phyloP scores from a whole-genome alignment of 345 rosid species.

The Melaleuca quinquenervia region DNA sequence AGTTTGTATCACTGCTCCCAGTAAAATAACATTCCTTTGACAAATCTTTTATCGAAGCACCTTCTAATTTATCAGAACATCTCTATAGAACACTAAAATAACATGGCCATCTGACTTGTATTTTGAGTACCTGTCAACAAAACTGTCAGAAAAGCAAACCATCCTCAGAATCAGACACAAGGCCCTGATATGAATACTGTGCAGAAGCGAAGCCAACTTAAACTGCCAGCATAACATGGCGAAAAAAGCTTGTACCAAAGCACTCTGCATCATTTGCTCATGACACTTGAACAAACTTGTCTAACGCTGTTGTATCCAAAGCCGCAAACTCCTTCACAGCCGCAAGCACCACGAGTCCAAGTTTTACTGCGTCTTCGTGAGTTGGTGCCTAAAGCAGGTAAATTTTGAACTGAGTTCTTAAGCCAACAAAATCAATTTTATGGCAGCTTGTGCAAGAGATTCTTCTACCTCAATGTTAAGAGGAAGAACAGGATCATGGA shows the following conservation, averaged over 20 bases:
- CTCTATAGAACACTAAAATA: background rate
- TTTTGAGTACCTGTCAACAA: background rate
- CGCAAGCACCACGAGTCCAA: conserved; percentile 54
- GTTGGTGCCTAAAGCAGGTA: conserved; percentile 43
- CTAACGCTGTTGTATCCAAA: conserved; percentile 70
- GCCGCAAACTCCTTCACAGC: conserved; percentile 68
- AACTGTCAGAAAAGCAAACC: background rate
- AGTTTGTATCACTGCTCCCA: background rate
- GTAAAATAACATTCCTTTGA: background rate
- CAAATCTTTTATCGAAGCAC: background rate
- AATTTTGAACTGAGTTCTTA: background rate
- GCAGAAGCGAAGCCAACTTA: background rate
- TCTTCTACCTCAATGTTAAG: conserved; percentile 83
- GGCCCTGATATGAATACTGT: background rate
- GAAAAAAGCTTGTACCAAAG: background rate
- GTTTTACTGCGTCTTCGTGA: conserved; percentile 66
- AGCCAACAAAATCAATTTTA: background rate
- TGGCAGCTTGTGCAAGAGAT: background rate
- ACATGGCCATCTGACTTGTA: background rate
- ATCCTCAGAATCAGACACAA: background rate
- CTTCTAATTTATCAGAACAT: background rate
- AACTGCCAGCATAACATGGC: background rate
- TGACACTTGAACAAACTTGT: conserved; percentile 27
- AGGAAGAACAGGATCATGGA: conserved; percentile 97
- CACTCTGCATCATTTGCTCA: background rate